Base-by-base conservation (phyloP, 2,329 filamentous ascomycete species). In the Aureobasidium sp. region DNA sequence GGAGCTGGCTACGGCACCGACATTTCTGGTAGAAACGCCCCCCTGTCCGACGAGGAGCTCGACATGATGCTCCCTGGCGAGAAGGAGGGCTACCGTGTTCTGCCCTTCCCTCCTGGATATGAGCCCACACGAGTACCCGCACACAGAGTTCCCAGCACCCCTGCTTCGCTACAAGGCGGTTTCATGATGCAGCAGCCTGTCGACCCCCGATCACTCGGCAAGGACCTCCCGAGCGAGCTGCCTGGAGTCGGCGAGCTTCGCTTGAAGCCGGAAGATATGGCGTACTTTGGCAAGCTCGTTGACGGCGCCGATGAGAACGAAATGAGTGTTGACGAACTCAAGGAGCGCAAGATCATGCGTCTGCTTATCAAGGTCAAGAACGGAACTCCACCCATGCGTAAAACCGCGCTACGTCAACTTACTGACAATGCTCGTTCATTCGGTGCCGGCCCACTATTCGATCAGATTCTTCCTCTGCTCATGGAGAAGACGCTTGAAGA, bases 401-500 rank as follows among this genome's bases (percentile, higher is more conserved):
- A 99, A 82, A 99, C 94, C 39, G 94, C 94, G 27, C 83, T 99
- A 70, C 89, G 94, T 76, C 94, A 99, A 75, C 86, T 99, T 65
- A 99, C 94, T 20, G 94, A 99, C 74, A 99, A 99, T 74, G 94
- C 94, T 36, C 88, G 93, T 62, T 90, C 93, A 75, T 99, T 99
- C 73, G 94, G 94, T 65, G 92, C 94, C 39, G 92, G 91, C 0
- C 85, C 94, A 9, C 82, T 99, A 0, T 99, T 99, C 78, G 96
- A 97, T 73, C 94, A 99, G 75, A 97, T 99, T 67, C 83, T 99
- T 14, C 94, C 94, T 1, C 78, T 99, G 59, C 85, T 99, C 62
- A 99, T 99, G 94, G 94, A 99, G 77, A 97, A 96, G 78, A 94
- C 91, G 0, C 79, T 99, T 20, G 95, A 99, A 75, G 94, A 99